Base-by-base conservation (phyloP, 2,329 filamentous ascomycete species). In the Aspergillus novofumigatus region DNA sequence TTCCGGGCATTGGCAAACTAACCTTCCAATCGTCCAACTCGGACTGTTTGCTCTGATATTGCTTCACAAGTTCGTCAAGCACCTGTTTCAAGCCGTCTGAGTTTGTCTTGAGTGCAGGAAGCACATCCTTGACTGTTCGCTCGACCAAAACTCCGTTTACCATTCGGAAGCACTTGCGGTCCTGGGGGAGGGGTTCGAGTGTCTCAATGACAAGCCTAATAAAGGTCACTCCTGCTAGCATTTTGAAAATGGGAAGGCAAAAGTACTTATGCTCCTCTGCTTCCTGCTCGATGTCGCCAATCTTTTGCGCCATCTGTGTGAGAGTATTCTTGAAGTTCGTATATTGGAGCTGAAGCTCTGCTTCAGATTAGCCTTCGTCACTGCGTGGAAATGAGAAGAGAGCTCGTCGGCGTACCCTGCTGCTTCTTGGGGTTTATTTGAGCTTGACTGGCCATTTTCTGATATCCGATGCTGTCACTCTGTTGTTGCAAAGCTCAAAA, bases 11-110 rank as follows among this genome's bases (percentile, higher is more conserved):
- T 11, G 28, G 45, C 32, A 23, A 47, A 71, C 86, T 57, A 78
- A 95, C 93, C 91, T 99, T 99, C 94, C 94, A 99, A 75, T 88
- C 92, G 73, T 99, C 93, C 81, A 99, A 85, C 72, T 99, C 94
- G 45, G 91, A 86, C 75, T 99, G 92, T 77, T 96, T 96, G 32
- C 81, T 79, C 80, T 96, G 96, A 82, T 97, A 97, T 78, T 96
- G 91, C 83, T 96, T 97, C 65, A 97, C 84, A 62, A 99, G 79
- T 73, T 97, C 93, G 62, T 97, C 92, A 55, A 97, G 80, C 29
- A 97, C 92, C 78, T 96, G 95, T 77, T 89, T 94, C 71, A 99
- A 74, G 1, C 94, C 93, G 62, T 97, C 93, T 26, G 91, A 90
- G 73, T 99, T 97, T 21, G 92, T 97, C 78, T 91, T 88, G 59